These are phyloP conservation scores for Epicoccum sorghinum DNA, from an alignment of 2,329 filamentous ascomycete species.

Conservation along the genomic window DNA sequence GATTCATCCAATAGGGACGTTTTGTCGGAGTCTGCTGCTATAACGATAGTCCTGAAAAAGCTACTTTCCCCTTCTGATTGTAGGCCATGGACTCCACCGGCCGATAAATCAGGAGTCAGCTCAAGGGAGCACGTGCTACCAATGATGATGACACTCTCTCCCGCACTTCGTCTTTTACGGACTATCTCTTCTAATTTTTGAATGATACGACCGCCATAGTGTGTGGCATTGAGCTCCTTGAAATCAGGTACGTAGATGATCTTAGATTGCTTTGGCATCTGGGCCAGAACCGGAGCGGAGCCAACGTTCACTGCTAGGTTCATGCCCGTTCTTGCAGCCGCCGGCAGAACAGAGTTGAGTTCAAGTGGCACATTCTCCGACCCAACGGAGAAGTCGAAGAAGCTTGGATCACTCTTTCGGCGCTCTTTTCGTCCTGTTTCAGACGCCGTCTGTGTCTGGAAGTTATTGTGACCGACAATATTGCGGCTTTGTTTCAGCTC, in stretches of 20 bases:
- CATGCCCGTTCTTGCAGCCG: constrained; percentile 19
- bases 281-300: constrained; percentile 21
- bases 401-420: constrained; percentile 23
- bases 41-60: constrained; percentile 45
- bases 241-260: constrained; percentile 84
- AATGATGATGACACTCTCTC: constrained; percentile 75
- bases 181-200: constrained; percentile 72
- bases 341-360: constrained; percentile 32
- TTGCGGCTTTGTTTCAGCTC: constrained; percentile 37
- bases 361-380: constrained; percentile 28
- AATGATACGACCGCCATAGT: constrained; percentile 73
- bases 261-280: constrained; percentile 54
- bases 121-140: constrained; percentile 72
- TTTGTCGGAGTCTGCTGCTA: constrained; percentile 28
- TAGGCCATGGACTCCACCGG: constrained; percentile 53
- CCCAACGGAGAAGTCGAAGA: constrained; percentile 40
- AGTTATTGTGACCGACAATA: constrained; percentile 9
- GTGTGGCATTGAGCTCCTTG: constrained; percentile 73
- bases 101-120: constrained; percentile 50
- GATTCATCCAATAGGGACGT: constrained; percentile 22
- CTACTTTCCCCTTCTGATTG: constrained; percentile 49
- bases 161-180: constrained; percentile 72
- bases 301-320: constrained; percentile 27
- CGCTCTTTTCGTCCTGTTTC: constrained; percentile 2
- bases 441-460: not conserved